Evolutionary conservation across 108 stramenopile species (phyloP).

Genomic region (Nitzschia palea): DNA sequence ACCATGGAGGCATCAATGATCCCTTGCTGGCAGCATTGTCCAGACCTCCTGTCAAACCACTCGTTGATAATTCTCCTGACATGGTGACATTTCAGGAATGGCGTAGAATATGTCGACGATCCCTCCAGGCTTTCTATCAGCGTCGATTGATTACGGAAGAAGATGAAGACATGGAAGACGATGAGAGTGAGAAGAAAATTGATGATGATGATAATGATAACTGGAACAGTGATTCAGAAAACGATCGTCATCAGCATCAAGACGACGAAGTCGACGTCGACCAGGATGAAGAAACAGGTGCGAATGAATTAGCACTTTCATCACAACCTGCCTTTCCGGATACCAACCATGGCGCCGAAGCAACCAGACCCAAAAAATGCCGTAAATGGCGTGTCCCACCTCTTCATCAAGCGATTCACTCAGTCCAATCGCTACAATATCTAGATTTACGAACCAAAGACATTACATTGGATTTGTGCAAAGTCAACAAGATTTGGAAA

Average conservation of each 20-base stretch:
- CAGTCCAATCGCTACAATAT: conserved; percentile 39
- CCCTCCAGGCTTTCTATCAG: conserved; percentile 33
- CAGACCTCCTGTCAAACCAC: neutral
- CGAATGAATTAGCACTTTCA: conserved; percentile 5
- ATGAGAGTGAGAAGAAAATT: neutral
- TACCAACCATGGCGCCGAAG: neutral
- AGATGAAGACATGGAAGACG: conserved; percentile 1
- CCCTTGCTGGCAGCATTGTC: neutral
- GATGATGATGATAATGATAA: conserved; percentile 16
- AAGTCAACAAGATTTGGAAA: conserved; percentile 43
- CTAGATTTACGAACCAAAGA: conserved; percentile 44
- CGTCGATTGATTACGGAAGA: conserved; percentile 28
- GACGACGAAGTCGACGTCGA: neutral
- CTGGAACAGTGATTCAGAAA: conserved; percentile 11
- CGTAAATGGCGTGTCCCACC: conserved; percentile 38
- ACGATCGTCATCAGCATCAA: neutral
- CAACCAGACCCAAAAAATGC: conserved; percentile 2
- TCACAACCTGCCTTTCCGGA: conserved; percentile 21
- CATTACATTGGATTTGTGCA: conserved; percentile 37
- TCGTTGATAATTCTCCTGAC: neutral
- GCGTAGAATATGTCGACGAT: conserved; percentile 13
- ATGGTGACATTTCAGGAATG: conserved; percentile 17
- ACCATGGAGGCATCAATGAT: neutral
- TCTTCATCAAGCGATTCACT: conserved; percentile 25
- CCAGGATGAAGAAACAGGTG: conserved; percentile 13